Evolutionary conservation across 345 rosid species (phyloP).

Genomic region (Carallia brachiata): DNA sequence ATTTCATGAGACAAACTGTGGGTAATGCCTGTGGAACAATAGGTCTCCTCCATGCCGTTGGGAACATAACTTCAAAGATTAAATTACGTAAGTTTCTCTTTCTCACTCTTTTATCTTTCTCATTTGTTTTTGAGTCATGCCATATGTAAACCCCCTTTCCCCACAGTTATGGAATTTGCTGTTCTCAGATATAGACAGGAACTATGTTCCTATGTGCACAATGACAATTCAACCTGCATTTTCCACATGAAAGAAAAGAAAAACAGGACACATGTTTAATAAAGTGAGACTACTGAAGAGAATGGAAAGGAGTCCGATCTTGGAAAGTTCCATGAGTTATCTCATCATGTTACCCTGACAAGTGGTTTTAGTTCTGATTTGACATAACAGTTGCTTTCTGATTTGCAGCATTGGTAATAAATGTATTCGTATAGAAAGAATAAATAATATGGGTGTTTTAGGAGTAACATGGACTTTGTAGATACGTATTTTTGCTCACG

Average conservation of each 20-base stretch:
- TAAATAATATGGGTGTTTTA: too few relatives aligned
- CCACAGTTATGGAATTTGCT: not conserved
- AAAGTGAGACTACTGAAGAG: too few relatives aligned
- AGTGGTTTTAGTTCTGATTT: not conserved
- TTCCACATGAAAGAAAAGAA: too few relatives aligned
- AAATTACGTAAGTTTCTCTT: conserved; percentile 56
- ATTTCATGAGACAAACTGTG: conserved; percentile 94
- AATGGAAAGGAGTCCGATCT: not conserved
- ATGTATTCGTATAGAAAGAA: not conserved
- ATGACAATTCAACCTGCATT: too few relatives aligned
- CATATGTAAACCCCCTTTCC: not conserved
- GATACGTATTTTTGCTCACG: too few relatives aligned
- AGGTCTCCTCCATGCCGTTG: conserved; percentile 93
- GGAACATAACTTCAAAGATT: conserved; percentile 72
- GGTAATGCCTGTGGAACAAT: conserved; percentile 99
- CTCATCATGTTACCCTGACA: not conserved
- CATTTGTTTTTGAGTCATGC: not conserved
- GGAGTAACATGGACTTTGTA: too few relatives aligned
- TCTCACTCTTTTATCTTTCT: not conserved
- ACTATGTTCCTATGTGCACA: too few relatives aligned
- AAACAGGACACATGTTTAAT: too few relatives aligned
- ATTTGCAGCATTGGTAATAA: not conserved
- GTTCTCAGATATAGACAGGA: too few relatives aligned
- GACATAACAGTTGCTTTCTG: not conserved
- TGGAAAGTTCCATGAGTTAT: not conserved